Conservation (phyloP, 768 basidiomycete genomes). For the Pleurotus djamor region DNA sequence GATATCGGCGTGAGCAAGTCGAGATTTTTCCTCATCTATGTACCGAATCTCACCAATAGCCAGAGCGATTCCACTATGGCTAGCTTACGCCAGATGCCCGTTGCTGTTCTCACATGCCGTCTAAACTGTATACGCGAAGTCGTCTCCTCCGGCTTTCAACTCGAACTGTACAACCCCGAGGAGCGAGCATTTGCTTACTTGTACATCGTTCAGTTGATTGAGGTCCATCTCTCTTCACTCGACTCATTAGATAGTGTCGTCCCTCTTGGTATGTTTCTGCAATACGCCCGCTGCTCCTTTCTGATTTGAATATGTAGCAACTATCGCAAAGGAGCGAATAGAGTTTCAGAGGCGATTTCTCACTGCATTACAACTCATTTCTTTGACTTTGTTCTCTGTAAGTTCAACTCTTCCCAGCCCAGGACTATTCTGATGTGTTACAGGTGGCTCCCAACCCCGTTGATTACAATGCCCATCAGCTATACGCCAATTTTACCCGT, state of each 20-base stretch:
- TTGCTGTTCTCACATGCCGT: slow-evolving; percentile 55
- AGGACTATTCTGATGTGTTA: neutral
- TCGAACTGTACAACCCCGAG: slow-evolving; percentile 66
- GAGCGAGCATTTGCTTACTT: slow-evolving; percentile 79
- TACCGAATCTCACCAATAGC: neutral
- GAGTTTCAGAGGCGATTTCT: slow-evolving; percentile 48
- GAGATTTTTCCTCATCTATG: neutral
- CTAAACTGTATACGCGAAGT: slow-evolving; percentile 63
- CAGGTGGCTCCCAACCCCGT: slow-evolving; percentile 50
- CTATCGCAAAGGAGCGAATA: slow-evolving; percentile 41
- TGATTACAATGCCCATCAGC: slow-evolving; percentile 46
- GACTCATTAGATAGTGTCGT: slow-evolving; percentile 43
- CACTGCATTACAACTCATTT: slow-evolving; percentile 57
- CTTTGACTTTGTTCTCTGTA: slow-evolving; percentile 53
- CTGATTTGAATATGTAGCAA: slow-evolving; percentile 23
- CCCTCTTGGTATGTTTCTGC: slow-evolving; percentile 28
- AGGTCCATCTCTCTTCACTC: slow-evolving; percentile 51
- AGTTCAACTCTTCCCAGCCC: slow-evolving; percentile 12
- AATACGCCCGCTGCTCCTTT: neutral
- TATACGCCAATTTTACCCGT: slow-evolving; percentile 55
- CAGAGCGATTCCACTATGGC: slow-evolving; percentile 23
- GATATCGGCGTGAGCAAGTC: slow-evolving; percentile 23
- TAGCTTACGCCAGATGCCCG: slow-evolving; percentile 39
- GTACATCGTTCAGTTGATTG: slow-evolving; percentile 59
- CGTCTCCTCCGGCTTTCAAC: slow-evolving; percentile 72